phyloP scores from a whole-genome alignment of 1,284 basidiomycete genomes.

The Flammula alnicola region DNA sequence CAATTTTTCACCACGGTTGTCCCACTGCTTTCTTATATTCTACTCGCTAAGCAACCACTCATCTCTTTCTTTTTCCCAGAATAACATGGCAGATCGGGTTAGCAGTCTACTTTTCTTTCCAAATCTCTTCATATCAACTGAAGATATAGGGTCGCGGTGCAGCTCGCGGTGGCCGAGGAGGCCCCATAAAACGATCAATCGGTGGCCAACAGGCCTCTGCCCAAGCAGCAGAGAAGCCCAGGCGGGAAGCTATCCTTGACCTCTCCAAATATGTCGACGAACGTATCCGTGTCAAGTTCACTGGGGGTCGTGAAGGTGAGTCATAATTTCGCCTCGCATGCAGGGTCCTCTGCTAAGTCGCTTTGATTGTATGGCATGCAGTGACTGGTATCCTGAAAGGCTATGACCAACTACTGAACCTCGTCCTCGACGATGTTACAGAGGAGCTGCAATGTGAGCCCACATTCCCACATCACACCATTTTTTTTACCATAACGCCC shows the following conservation, averaged over 20 bases:
- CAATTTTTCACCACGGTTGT: constrained; percentile 30
- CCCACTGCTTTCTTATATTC: constrained; percentile 10
- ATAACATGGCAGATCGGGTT: constrained; percentile 65
- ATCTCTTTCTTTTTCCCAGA: constrained; percentile 15
- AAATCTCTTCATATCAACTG: constrained; percentile 37
- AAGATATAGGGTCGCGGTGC: constrained; percentile 55
- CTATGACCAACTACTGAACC: constrained; percentile 95
- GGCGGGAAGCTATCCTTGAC: constrained; percentile 95
- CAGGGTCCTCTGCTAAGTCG: too few relatives aligned
- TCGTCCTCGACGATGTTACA: constrained; percentile 90
- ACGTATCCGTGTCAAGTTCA: constrained; percentile 94
- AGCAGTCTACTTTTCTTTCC: constrained; percentile 28
- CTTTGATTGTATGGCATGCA: constrained; percentile 39
- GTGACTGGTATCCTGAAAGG: constrained; percentile 94
- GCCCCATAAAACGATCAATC: constrained; percentile 45
- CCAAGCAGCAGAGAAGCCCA: constrained; percentile 81
- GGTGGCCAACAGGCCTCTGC: constrained; percentile 46
- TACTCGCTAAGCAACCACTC: constrained; percentile 7
- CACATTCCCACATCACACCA: constrained; percentile 5
- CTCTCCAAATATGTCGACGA: constrained; percentile 94
- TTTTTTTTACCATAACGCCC: too few relatives aligned
- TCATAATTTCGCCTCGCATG: neutral
- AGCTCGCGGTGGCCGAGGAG: constrained; percentile 50
- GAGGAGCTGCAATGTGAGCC: constrained; percentile 72
- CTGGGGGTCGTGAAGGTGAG: constrained; percentile 92